Percentiles rank a stretch among this genome's conserved stretches.
These are phyloP conservation scores for Plasmodium billcollinsi DNA, from an alignment of 169 alveolate genomes.

Conservation along the genomic window DNA sequence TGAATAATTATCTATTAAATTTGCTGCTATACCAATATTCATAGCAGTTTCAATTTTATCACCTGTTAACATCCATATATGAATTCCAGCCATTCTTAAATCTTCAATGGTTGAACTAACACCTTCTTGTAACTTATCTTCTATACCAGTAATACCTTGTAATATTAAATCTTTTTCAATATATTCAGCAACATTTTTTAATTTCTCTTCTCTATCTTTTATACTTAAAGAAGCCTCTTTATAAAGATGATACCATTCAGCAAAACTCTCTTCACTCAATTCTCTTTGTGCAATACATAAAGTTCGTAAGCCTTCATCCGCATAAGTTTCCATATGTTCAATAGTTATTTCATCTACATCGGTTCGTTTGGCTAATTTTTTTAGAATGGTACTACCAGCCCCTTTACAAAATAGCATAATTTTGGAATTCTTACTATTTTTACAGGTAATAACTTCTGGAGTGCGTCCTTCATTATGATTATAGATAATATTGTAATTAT, in stretches of 20 bases:
- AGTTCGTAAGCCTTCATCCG: conserved; percentile 92
- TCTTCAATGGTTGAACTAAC: conserved; percentile 97
- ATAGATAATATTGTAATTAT: conserved; percentile 8
- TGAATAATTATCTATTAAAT: conserved; percentile 80
- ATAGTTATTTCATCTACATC: conserved; percentile 81
- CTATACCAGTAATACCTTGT: conserved; percentile 98
- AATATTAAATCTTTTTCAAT: conserved; percentile 93
- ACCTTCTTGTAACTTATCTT: conserved; percentile 97
- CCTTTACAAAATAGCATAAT: conserved; percentile 92
- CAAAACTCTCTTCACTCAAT: conserved; percentile 85
- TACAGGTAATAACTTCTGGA: conserved; percentile 7
- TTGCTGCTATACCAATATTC: conserved; percentile 92
- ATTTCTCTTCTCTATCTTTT: conserved; percentile 84
- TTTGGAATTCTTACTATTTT: conserved; percentile 64
- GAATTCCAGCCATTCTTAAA: conserved; percentile 95
- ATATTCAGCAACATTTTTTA: conserved; percentile 87
- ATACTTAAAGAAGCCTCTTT: conserved; percentile 80
- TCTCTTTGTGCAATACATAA: conserved; percentile 94
- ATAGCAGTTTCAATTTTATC: conserved; percentile 98
- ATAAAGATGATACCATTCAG: conserved; percentile 83
- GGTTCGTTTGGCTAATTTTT: conserved; percentile 77
- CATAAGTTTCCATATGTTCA: conserved; percentile 86
- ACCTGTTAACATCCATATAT: conserved; percentile 99
- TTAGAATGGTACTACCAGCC: conserved; percentile 94
- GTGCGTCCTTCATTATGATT: not conserved